Evolutionary conservation across 805 yeast genomes (phyloP).

Genomic region (Candida nemodendra): DNA sequence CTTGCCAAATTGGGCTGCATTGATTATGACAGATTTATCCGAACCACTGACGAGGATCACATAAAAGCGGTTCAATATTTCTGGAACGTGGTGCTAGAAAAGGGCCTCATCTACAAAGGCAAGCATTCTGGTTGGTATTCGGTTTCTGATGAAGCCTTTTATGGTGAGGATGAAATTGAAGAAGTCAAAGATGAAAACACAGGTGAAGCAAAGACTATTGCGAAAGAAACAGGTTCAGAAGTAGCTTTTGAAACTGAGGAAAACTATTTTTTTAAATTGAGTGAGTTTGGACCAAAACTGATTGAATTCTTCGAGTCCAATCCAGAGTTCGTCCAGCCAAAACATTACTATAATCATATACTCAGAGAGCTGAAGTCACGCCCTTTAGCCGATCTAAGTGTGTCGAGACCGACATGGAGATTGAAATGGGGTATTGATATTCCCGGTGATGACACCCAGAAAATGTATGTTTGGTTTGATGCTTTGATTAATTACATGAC

Average conservation of each 20-base stretch:
- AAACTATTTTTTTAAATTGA: conserved; percentile 81
- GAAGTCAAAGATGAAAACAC: conserved; percentile 34
- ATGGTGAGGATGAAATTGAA: conserved; percentile 75
- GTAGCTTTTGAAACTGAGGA: conserved; percentile 76
- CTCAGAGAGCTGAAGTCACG: conserved; percentile 53
- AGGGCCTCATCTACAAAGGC: conserved; percentile 76
- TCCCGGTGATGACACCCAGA: conserved; percentile 75
- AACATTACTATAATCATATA: conserved; percentile 50
- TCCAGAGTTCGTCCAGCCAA: conserved; percentile 67
- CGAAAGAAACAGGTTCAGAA: conserved; percentile 71
- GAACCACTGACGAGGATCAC: conserved; percentile 91
- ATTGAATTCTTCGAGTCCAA: conserved; percentile 47
- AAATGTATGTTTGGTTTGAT: conserved; percentile 95
- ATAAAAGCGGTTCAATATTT: conserved; percentile 57
- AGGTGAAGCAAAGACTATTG: conserved; percentile 34
- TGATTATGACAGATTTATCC: conserved; percentile 69
- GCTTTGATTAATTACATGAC: conserved; percentile 86
- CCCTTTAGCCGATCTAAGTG: conserved; percentile 66
- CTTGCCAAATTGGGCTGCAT: conserved; percentile 62
- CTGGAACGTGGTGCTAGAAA: conserved; percentile 62
- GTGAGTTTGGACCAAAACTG: conserved; percentile 55
- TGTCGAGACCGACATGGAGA: conserved; percentile 79
- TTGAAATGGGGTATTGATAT: conserved; percentile 89
- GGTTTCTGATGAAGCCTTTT: conserved; percentile 90
- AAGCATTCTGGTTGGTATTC: conserved; percentile 94